phyloP scores from a whole-genome alignment of 345 rosid species.

The Camelina neglecta region DNA sequence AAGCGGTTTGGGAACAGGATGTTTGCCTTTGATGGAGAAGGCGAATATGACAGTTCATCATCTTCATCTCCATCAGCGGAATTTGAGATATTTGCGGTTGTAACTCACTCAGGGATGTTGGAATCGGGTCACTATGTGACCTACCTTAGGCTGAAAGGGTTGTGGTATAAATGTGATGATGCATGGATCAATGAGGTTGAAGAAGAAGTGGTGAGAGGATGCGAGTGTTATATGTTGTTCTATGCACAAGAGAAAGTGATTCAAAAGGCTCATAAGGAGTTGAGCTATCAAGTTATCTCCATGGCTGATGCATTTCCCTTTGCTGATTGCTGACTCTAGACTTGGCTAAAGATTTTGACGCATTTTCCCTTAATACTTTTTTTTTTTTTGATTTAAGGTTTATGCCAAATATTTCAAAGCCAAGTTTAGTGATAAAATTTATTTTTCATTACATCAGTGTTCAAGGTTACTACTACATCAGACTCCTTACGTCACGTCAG shows the following conservation, averaged over 20 bases:
- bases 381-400: constrained; percentile 42
- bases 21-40: constrained; percentile 61
- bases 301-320: constrained; percentile 48
- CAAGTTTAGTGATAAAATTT: constrained; percentile 29
- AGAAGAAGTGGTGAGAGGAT: constrained; percentile 79
- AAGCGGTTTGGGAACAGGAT: constrained; percentile 77
- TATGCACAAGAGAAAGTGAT: constrained; percentile 76
- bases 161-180: constrained; percentile 95
- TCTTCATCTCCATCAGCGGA: constrained; percentile 48
- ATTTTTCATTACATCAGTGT: constrained; percentile 1
- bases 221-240: constrained; percentile 88
- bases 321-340: constrained; percentile 59
- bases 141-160: constrained; percentile 64
- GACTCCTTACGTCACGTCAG: background rate
- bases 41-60: constrained; percentile 51
- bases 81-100: constrained; percentile 85
- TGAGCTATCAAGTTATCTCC: constrained; percentile 45
- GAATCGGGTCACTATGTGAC: constrained; percentile 92
- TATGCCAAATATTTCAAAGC: constrained; percentile 39
- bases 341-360: constrained; percentile 44
- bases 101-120: constrained; percentile 82
- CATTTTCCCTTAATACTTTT: constrained; percentile 30
- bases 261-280: constrained; percentile 46
- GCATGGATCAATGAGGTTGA: constrained; percentile 92
- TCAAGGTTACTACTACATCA: background rate